Evolutionary conservation across 768 basidiomycete genomes (phyloP).

Genomic region (Lactarius sp.): DNA sequence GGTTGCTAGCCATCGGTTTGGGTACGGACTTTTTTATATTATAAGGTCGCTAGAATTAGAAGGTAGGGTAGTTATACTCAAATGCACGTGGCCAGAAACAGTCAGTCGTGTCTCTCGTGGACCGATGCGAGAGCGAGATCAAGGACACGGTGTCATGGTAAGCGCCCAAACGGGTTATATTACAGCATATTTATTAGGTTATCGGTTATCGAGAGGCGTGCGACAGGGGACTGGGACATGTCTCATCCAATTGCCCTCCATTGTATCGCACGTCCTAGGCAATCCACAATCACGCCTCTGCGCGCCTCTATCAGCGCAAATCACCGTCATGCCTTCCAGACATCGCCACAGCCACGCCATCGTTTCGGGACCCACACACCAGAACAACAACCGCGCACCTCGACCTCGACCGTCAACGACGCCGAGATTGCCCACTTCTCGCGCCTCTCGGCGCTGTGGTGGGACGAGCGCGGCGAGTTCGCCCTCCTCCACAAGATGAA

Average conservation of each 20-base stretch:
- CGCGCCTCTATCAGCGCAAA: neutral
- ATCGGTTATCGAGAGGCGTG: too few species aligned
- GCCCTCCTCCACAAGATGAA: slow-evolving; percentile 91
- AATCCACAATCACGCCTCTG: neutral
- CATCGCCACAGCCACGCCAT: neutral
- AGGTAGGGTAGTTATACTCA: neutral
- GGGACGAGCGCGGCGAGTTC: slow-evolving; percentile 93
- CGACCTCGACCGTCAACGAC: slow-evolving; percentile 56
- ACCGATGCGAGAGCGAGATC: too few species aligned
- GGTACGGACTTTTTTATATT: neutral
- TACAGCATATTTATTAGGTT: too few species aligned
- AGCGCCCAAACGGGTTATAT: too few species aligned
- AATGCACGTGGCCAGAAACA: too few species aligned
- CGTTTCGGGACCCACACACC: neutral
- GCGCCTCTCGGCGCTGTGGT: slow-evolving; percentile 85
- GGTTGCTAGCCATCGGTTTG: neutral
- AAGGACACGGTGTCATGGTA: too few species aligned
- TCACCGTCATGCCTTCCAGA: neutral
- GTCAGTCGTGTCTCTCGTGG: too few species aligned
- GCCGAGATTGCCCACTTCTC: slow-evolving; percentile 89
- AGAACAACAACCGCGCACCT: slow-evolving; percentile 16
- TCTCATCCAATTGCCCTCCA: neutral
- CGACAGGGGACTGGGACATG: neutral
- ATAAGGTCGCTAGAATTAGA: neutral
- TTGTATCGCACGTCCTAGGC: neutral